These are phyloP conservation scores for Skeletonema costatum DNA, from an alignment of 108 stramenopile genomes.

Conservation along the genomic window DNA sequence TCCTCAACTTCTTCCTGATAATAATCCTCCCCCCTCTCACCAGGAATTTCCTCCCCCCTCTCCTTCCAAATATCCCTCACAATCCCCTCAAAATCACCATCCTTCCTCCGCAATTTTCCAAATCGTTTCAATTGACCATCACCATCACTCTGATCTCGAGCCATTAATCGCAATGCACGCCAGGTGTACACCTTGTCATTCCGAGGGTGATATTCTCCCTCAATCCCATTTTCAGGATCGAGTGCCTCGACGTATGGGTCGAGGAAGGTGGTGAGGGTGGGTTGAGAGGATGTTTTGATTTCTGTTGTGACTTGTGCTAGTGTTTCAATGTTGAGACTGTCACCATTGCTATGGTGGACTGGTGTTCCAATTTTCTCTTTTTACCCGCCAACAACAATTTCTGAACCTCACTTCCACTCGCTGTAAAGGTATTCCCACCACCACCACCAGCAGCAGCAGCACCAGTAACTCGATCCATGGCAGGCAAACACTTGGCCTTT, in stretches of 20 bases:
- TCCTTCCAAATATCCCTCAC: conserved; percentile 70
- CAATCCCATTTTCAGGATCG: conserved; percentile 84
- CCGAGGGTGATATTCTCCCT: conserved; percentile 83
- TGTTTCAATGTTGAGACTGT: not conserved
- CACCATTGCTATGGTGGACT: not conserved
- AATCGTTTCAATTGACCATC: conserved; percentile 29
- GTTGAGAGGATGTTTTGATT: conserved; percentile 29
- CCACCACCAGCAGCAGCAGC: not conserved
- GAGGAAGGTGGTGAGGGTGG: conserved; percentile 57
- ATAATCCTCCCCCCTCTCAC: conserved; percentile 6
- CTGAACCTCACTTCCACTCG: not conserved
- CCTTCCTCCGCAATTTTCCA: conserved; percentile 35
- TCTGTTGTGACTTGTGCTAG: conserved; percentile 31
- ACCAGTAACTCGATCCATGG: conserved; percentile 16
- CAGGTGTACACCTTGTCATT: conserved; percentile 77
- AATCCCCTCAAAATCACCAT: conserved; percentile 72
- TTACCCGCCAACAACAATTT: not conserved
- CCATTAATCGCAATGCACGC: conserved; percentile 74
- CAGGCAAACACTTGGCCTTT: conserved; percentile 68
- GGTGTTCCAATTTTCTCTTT: conserved; percentile 17
- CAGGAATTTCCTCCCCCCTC: conserved; percentile 59
- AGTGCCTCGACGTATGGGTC: conserved; percentile 79
- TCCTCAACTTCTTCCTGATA: conserved; percentile 8
- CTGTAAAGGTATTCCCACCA: not conserved
- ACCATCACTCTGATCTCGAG: conserved; percentile 46